phyloP scores from a whole-genome alignment of 352 stramenopile genomes.

The Phytopythium vexans region DNA sequence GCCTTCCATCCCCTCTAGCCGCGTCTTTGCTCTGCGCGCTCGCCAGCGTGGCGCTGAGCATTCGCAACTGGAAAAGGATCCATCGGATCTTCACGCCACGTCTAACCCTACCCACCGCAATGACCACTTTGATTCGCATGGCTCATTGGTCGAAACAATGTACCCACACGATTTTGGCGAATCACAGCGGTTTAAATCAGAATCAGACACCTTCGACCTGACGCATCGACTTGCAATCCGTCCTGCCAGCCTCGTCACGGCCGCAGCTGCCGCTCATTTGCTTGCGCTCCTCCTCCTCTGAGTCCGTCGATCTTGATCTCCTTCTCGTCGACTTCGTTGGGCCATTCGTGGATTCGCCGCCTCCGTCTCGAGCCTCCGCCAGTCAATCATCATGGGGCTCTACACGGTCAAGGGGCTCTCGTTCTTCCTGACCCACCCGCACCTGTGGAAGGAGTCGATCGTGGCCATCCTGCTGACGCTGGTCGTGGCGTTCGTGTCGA shows the following conservation, averaged over 20 bases:
- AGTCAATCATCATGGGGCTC: conserved; percentile 19
- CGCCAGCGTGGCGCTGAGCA: no score
- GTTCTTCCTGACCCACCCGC: conserved; percentile 47
- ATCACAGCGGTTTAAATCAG: background rate
- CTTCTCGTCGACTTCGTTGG: background rate
- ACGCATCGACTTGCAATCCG: background rate
- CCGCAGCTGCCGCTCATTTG: background rate
- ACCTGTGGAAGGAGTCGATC: conserved; percentile 40
- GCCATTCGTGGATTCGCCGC: conserved; percentile 15
- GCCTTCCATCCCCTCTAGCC: no score
- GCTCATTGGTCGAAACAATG: no score
- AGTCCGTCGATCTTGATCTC: background rate
- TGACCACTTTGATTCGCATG: no score
- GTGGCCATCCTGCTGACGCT: conserved; percentile 52
- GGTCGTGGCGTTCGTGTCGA: conserved; percentile 37
- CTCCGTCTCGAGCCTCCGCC: background rate
- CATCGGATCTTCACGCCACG: no score
- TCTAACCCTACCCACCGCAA: no score
- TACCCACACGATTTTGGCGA: background rate
- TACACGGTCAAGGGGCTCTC: conserved; percentile 38
- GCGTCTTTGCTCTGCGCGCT: no score
- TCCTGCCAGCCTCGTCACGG: background rate
- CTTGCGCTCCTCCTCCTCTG: background rate
- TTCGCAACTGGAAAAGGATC: no score
- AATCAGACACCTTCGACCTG: no score